A percentile compares a stretch with the other conserved stretches of the same genome.
Evolutionary conservation across 352 stramenopile genomes (phyloP).

Genomic region (Phytophthora litchii): DNA sequence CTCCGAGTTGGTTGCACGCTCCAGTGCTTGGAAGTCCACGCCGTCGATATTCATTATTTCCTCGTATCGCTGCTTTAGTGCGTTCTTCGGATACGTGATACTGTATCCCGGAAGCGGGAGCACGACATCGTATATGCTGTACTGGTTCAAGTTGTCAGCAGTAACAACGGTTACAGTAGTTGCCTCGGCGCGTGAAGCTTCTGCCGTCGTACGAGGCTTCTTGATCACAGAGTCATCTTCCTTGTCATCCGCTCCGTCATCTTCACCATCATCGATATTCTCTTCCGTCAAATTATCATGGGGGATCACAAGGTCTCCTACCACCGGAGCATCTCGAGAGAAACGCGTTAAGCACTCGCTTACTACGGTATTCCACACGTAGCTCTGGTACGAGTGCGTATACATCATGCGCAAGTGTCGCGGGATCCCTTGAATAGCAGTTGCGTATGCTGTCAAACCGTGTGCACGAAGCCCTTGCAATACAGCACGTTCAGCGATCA

Average conservation of each 20-base stretch:
- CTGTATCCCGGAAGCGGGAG: constrained; percentile 95
- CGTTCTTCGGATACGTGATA: constrained; percentile 89
- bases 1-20: constrained; percentile 82
- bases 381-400: constrained; percentile 94
- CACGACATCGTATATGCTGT: constrained; percentile 95
- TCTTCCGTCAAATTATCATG: constrained; percentile 46
- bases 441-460: constrained; percentile 58
- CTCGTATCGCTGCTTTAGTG: constrained; percentile 70
- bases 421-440: constrained; percentile 81
- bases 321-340: constrained; percentile 63
- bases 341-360: constrained; percentile 89
- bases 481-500: constrained; percentile 82
- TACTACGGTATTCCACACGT: constrained; percentile 95
- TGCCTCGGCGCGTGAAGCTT: constrained; percentile 43
- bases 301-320: constrained; percentile 92
- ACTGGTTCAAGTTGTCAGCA: constrained; percentile 90
- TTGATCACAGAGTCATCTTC: constrained; percentile 31
- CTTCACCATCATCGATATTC: constrained; percentile 39
- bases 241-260: constrained; percentile 13
- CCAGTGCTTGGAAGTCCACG: constrained; percentile 74
- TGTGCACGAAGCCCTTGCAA: constrained; percentile 67
- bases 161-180: constrained; percentile 65
- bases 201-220: constrained; percentile 34
- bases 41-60: constrained; percentile 61
- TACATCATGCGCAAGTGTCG: constrained; percentile 92